Evolutionary conservation across 2,329 filamentous ascomycete species (phyloP).

Genomic region (Macroventuria anomochaeta): DNA sequence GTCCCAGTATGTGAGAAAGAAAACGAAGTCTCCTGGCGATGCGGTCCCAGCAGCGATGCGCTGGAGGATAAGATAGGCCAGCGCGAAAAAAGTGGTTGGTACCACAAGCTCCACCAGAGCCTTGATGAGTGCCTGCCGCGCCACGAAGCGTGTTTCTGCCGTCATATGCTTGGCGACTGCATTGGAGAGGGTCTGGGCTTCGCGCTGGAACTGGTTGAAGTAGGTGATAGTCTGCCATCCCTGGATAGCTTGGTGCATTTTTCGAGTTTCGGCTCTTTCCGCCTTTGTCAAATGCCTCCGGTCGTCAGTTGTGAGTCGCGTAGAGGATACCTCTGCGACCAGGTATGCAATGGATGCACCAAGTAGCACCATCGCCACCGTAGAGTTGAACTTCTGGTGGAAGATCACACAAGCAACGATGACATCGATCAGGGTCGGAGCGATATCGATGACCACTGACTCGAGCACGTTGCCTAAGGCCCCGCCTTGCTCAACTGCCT

Average conservation of each 20-base stretch:
- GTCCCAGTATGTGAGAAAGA: slow-evolving; percentile 26
- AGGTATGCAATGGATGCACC: slow-evolving; percentile 8
- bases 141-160: slow-evolving; percentile 10
- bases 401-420: slow-evolving; percentile 54
- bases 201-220: slow-evolving; percentile 48
- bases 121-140: neutral
- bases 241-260: slow-evolving; percentile 21
- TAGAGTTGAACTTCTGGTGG: slow-evolving; percentile 5
- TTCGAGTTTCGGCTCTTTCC: slow-evolving; percentile 9
- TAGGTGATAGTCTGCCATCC: slow-evolving; percentile 62
- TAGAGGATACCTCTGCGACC: neutral
- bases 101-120: slow-evolving; percentile 16
- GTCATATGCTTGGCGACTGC: slow-evolving; percentile 10
- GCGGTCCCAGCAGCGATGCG: slow-evolving; percentile 56
- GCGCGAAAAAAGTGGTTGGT: slow-evolving; percentile 36
- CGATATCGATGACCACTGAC: slow-evolving; percentile 60
- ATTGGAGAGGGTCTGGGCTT: neutral
- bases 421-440: slow-evolving; percentile 63
- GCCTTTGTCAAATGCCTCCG: slow-evolving; percentile 6
- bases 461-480: slow-evolving; percentile 64
- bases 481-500: slow-evolving; percentile 65
- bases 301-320: slow-evolving; percentile 5
- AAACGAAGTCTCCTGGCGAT: slow-evolving; percentile 65
- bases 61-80: slow-evolving; percentile 53
- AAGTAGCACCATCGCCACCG: slow-evolving; percentile 1